These are phyloP conservation scores for Sugiyamaella castrensis DNA, from an alignment of 1,139 yeast genomes.

Conservation along the genomic window DNA sequence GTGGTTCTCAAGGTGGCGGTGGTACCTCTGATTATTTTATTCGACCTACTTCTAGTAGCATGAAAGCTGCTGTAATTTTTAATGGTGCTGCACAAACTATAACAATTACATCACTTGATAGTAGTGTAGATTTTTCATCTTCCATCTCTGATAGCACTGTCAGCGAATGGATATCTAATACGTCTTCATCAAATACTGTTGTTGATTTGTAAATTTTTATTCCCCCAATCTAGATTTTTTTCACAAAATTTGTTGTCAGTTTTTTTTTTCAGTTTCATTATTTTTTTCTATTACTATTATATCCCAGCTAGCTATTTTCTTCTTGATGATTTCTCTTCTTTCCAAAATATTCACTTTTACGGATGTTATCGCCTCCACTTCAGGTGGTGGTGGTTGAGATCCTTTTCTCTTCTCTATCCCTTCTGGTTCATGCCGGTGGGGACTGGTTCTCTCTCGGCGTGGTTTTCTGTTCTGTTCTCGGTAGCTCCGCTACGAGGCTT, in stretches of 20 bases:
- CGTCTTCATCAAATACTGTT: constrained; percentile 10
- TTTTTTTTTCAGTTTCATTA: background rate
- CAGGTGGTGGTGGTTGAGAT: too few relatives aligned
- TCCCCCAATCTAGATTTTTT: background rate
- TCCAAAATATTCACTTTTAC: too few relatives aligned
- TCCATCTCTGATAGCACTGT: constrained; percentile 45
- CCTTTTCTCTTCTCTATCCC: too few relatives aligned
- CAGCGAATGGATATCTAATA: constrained; percentile 29
- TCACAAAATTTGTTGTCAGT: background rate
- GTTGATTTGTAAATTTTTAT: constrained; percentile 1
- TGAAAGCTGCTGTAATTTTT: constrained; percentile 91
- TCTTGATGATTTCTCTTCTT: too few relatives aligned
- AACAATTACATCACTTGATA: constrained; percentile 59
- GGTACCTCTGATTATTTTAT: constrained; percentile 82
- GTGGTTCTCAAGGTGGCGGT: constrained; percentile 60
- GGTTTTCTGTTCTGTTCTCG: too few relatives aligned
- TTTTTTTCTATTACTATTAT: background rate
- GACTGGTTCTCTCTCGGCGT: too few relatives aligned
- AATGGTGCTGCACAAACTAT: constrained; percentile 50
- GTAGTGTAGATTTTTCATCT: constrained; percentile 52
- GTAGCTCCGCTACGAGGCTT: too few relatives aligned
- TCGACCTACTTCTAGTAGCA: constrained; percentile 73
- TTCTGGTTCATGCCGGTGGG: too few relatives aligned
- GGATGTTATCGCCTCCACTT: too few relatives aligned
- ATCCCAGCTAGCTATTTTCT: too few relatives aligned